Base-by-base conservation (phyloP, 495 filamentous ascomycete genomes). In the Wilcoxina mikolae region DNA sequence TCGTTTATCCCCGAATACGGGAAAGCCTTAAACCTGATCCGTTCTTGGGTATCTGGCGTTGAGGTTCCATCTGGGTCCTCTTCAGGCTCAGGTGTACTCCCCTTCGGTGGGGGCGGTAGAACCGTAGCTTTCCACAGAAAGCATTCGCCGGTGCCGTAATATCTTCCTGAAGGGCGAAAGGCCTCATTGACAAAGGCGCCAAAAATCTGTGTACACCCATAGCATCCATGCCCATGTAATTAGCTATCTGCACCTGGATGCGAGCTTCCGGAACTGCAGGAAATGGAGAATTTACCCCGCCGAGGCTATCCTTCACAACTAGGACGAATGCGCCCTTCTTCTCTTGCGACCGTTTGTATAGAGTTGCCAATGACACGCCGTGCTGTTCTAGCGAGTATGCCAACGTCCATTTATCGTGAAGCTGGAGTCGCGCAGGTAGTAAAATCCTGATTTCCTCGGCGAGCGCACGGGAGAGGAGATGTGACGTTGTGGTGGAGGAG, bases 1-100 rank as follows among this genome's bases (percentile, higher is more conserved):
- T 96, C 91, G 68, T 98, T 98, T 15, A 90, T 78, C 4, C 91
- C 91, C 56, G 83, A 89, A 63, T 95, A 96, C 0, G 88, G 89
- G 67, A 95, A 98, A 0, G 90, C 90, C 68, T 95, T 94, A 76
- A 98, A 96, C 4, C 87, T 80, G 60, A 94, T 83, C 27, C 23
- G 43, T 46, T 17, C 23, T 24, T 46, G 11, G n/a, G n/a, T 18
- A 17, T 1, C 43, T 2, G 43, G n/a, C n/a, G n/a, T 46, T 18
- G n/a, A 17, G 22, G 22, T 10, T 24, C 43, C 23, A 24, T 46
- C 43, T 7, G 5, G 7, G 43, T 46, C 43, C 80, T 73, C 28
- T 82, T 81, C 1, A 75, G 79, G 49, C 58, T 65, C 52, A 29
- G 47, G 38, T 50, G 48, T 48, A 72, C 69, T 39, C 23, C 23